Evolutionary conservation across 371 early-diverging fungal species (phyloP).

Genomic region (Apophysomyces sp.): DNA sequence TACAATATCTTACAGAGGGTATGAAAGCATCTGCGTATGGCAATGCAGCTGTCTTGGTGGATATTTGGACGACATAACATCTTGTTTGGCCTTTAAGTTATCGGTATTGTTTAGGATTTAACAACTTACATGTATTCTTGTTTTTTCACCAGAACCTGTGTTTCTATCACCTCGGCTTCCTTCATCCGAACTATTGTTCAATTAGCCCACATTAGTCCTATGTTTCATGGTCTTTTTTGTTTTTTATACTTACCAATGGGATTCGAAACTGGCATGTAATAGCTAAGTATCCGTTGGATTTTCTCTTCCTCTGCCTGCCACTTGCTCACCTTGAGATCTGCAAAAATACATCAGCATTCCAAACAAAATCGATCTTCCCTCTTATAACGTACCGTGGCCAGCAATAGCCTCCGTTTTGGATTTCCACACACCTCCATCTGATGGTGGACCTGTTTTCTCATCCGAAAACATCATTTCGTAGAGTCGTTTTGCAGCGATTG

Average conservation of each 20-base stretch:
- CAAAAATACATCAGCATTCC: background rate
- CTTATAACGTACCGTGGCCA: slow-evolving; percentile 50
- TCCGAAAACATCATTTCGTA: slow-evolving; percentile 61
- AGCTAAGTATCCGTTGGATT: slow-evolving; percentile 33
- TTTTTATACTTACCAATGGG: slow-evolving; percentile 27
- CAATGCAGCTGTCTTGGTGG: slow-evolving; percentile 49
- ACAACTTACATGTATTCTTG: slow-evolving; percentile 49
- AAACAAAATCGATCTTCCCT: too few relatives aligned
- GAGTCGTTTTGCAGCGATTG: slow-evolving; percentile 62
- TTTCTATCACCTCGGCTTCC: slow-evolving; percentile 60
- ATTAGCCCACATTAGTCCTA: background rate
- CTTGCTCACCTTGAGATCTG: background rate
- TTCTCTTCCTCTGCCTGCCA: slow-evolving; percentile 20
- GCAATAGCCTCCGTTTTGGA: slow-evolving; percentile 46
- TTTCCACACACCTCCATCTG: slow-evolving; percentile 52
- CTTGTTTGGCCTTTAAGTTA: slow-evolving; percentile 13
- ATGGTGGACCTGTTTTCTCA: slow-evolving; percentile 28
- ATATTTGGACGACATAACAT: slow-evolving; percentile 42
- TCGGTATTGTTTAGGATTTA: background rate
- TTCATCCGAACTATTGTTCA: slow-evolving; percentile 45
- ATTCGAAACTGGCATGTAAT: slow-evolving; percentile 47
- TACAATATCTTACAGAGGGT: slow-evolving; percentile 57
- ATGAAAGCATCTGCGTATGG: slow-evolving; percentile 65
- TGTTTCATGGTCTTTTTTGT: background rate
- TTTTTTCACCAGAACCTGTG: slow-evolving; percentile 46